Evolutionary conservation across 2,329 filamentous ascomycete species (phyloP).

Genomic region (Colletotrichum spaethianum): DNA sequence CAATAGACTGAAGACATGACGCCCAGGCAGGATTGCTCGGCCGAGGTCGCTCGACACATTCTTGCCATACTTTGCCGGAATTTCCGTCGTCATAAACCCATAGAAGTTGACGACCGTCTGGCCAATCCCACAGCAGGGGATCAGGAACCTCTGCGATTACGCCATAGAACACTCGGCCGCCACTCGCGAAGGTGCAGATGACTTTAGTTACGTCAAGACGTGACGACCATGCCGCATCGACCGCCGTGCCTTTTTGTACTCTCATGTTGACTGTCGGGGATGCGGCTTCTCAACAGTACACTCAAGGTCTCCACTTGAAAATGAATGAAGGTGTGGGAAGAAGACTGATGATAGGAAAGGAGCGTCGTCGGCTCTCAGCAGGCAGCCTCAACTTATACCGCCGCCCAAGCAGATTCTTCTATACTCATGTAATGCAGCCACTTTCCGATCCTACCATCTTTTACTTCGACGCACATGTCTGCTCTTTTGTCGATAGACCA

Average conservation of each 20-base stretch:
- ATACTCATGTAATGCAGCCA: too few species aligned
- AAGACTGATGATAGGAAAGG: too few species aligned
- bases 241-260: not conserved
- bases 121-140: not conserved
- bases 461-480: too few species aligned
- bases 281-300: too few species aligned
- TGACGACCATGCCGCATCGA: not conserved
- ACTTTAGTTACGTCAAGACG: not conserved
- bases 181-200: not conserved
- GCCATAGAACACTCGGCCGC: not conserved
- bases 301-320: too few species aligned
- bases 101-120: not conserved
- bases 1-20: not conserved
- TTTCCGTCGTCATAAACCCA: slow-evolving; percentile 4
- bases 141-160: not conserved
- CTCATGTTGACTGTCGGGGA: not conserved
- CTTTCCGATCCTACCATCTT: too few species aligned
- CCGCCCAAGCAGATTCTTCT: too few species aligned
- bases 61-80: not conserved
- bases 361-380: too few species aligned
- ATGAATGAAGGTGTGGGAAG: too few species aligned
- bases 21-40: not conserved
- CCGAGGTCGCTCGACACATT: not conserved
- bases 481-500: too few species aligned
- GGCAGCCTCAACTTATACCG: too few species aligned